Evolutionary conservation across 2,329 filamentous ascomycete species (phyloP), one percentile per base, ranked within the genome.

Genomic region (Colletotrichum sp.): DNA sequence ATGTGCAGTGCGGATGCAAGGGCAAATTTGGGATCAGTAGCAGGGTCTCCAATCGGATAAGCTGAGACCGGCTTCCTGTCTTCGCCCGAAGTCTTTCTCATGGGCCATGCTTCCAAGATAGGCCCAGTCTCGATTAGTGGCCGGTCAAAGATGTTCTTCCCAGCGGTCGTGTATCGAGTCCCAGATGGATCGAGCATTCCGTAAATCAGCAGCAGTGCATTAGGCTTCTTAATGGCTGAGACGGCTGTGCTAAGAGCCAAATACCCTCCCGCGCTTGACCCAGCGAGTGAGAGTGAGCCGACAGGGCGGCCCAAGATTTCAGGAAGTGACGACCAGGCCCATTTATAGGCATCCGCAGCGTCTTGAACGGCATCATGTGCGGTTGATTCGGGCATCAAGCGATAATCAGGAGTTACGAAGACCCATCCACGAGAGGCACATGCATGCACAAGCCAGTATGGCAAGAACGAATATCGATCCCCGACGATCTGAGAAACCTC

Each of bases 331-430:
- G 34, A 16, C 34, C 34, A 36, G 34, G 15, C 71, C 74, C 74
- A 76, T 55, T 55, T 24, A n/a, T 76, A 76, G 36, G 73, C 73
- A 6, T 72, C 73, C 9, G 34, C 22, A n/a, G 73, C 69, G 24
- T 76, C 73, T 30, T 67, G 68, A 18, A 72, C 22, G 6, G 69
- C 65, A 9, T 24, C 34, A 30, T 72, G 73, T 9, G 73, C 73
- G 22, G 74, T 76, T 9, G 74, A 63, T 26, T 76, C 73, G 30
- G 73, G 73, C n/a, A 76, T 72, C 69, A 76, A 52, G 13, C 73
- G 73, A 28, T 76, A 76, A 52, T 76, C 73, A 13, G 73, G 68
- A 12, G 62, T 68, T 24, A 76, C 73, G 24, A 76, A 68, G n/a
- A 76, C 63, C 73, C 73, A 76, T 30, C 48, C 63, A 15, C 73